Conservation (phyloP, 2,329 filamentous ascomycete species). For the Arachnomyces sp. region DNA sequence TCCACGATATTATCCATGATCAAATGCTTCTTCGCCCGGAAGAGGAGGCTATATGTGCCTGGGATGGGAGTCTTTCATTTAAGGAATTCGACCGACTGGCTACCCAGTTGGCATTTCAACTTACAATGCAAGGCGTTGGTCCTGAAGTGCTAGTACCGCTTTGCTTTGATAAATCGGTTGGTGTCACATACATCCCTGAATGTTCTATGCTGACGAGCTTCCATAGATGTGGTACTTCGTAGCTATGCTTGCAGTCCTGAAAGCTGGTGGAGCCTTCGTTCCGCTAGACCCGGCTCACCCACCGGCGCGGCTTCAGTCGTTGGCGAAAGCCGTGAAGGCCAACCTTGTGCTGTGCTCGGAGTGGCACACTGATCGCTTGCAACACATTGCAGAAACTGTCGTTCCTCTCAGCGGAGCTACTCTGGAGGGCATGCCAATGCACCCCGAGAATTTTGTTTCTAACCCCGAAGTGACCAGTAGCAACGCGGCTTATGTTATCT, state of each 20-base stretch:
- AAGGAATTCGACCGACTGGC: constrained; percentile 30
- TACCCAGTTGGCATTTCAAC: constrained; percentile 28
- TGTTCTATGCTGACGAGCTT: background rate
- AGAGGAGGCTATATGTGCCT: constrained; percentile 20
- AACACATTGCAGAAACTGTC: constrained; percentile 17
- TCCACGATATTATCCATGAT: constrained; percentile 31
- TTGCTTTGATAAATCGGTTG: constrained; percentile 37
- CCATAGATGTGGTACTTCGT: constrained; percentile 35
- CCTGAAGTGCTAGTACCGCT: constrained; percentile 30
- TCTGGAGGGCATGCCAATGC: constrained; percentile 17
- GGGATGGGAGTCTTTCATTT: constrained; percentile 35
- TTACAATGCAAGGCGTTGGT: constrained; percentile 33
- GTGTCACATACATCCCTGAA: constrained; percentile 7
- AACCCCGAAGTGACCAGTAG: constrained; percentile 21
- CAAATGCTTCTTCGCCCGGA: constrained; percentile 10
- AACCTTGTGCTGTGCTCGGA: constrained; percentile 28
- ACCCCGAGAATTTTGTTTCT: constrained; percentile 10
- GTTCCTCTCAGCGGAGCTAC: constrained; percentile 22
- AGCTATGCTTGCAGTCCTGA: constrained; percentile 35
- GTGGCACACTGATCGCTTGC: constrained; percentile 16
- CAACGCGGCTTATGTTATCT: constrained; percentile 49
- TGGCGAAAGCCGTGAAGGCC: constrained; percentile 27
- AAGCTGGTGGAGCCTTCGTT: constrained; percentile 37
- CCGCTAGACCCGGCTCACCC: constrained; percentile 35
- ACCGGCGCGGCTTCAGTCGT: constrained; percentile 26